Evolutionary conservation across 306 rosid species (phyloP), one percentile per base, ranked within the genome.

Genomic region (Geum urbanum): DNA sequence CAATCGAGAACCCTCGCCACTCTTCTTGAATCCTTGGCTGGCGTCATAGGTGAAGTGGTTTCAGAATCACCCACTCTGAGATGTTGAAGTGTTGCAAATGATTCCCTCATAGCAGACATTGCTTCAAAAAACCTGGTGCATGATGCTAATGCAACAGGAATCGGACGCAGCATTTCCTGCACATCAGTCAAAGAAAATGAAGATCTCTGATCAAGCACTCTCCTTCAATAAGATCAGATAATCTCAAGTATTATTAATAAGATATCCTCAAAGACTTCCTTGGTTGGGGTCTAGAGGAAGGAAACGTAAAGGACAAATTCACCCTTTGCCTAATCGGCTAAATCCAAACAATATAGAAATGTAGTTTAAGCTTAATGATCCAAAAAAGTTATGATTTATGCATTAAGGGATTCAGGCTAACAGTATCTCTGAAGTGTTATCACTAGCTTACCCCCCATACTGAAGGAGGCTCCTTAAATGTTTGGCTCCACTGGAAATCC

Each of bases 401-500:
- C 35, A 37, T 32, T 32, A 32, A 32, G 37, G 37, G 37, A 15
- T 44, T n/a, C 37, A 6, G 9, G 54, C 27, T 18, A 44, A 48
- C 37, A 70, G 70, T 75, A 51, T 49, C 65, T 73, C 61, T 7
- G 27, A 81, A 72, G 79, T 64, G 44, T 63, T 63, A 61, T 43
- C 63, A 75, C 74, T 70, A 72, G 61, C 90, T 70, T 88, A 92
- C 98, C 90, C 97, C 97, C 98, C 97, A 90, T 44, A 88, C 98
- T 66, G 96, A 81, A 81, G 97, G 97, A 66, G 97, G 87, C 71
- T 91, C 99, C 85, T 88, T 94, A 52, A 94, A 94, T 74, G 91
- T 94, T 83, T 87, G 99, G 79, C 97, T 94, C 99, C 99, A 94
- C 80, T 91, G 96, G 74, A 94, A 91, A 84, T 94, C 97, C 58